phyloP scores from a whole-genome alignment of 2,329 filamentous ascomycete species.

The Madurella mycetomatis region DNA sequence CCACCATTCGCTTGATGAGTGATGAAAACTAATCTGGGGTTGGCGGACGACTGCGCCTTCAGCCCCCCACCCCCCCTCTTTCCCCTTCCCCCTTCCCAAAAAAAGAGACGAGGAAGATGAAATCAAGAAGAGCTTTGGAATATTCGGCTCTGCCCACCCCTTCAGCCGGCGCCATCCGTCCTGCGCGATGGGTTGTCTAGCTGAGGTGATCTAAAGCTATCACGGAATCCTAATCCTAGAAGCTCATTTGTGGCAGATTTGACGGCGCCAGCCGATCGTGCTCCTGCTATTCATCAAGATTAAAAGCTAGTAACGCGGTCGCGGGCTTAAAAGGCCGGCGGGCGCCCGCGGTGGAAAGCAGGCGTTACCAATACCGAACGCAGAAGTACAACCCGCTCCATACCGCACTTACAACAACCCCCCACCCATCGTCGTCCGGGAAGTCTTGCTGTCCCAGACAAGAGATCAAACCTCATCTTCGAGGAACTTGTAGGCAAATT shows the following conservation, averaged over 20 bases:
- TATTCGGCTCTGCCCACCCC: too few relatives aligned
- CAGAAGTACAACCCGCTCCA: background rate
- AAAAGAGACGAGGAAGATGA: too few relatives aligned
- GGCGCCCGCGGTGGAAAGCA: background rate
- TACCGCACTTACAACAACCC: background rate
- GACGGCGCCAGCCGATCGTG: background rate
- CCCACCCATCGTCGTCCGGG: background rate
- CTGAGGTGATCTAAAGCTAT: background rate
- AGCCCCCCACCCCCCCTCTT: too few relatives aligned
- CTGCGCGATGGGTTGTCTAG: too few relatives aligned
- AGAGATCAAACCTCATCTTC: constrained; percentile 72
- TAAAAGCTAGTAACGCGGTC: constrained; percentile 1
- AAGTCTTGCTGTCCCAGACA: background rate
- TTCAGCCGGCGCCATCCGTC: too few relatives aligned
- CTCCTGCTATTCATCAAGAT: constrained; percentile 1
- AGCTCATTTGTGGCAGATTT: background rate
- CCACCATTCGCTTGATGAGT: too few relatives aligned
- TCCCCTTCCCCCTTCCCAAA: too few relatives aligned
- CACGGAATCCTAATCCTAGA: background rate
- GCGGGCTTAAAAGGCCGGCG: background rate
- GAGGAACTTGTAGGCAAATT: constrained; percentile 96
- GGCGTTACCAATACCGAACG: background rate
- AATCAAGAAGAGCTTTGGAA: too few relatives aligned
- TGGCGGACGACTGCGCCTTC: too few relatives aligned
- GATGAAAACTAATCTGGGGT: too few relatives aligned